phyloP scores from a whole-genome alignment of 768 basidiomycete genomes.

The Kwoniella heveanensis region DNA sequence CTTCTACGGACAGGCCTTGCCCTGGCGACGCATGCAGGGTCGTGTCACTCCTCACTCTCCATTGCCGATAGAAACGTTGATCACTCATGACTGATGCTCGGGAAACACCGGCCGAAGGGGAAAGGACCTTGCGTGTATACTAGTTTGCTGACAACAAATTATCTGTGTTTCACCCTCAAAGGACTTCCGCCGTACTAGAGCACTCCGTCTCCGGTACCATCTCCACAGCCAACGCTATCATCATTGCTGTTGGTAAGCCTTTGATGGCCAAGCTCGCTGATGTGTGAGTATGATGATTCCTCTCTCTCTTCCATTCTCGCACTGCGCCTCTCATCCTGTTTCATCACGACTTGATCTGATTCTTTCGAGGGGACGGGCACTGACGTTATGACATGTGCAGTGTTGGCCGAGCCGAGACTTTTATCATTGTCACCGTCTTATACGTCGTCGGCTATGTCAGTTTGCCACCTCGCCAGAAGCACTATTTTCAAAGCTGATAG shows the following conservation, averaged over 20 bases:
- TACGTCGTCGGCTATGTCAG: slow-evolving; percentile 64
- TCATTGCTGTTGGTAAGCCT: slow-evolving; percentile 65
- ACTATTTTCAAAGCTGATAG: background rate
- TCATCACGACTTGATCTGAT: background rate
- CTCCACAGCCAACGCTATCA: slow-evolving; percentile 40
- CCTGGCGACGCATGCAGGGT: too few species aligned
- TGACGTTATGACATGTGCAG: slow-evolving; percentile 12
- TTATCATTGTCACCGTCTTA: slow-evolving; percentile 63
- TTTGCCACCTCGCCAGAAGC: background rate
- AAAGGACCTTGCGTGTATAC: background rate
- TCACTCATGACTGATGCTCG: background rate
- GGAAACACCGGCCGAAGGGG: background rate
- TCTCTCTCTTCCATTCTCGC: background rate
- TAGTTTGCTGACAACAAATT: too few species aligned
- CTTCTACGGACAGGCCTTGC: too few species aligned
- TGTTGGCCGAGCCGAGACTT: slow-evolving; percentile 68
- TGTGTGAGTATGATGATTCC: slow-evolving; percentile 55
- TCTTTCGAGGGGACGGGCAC: background rate
- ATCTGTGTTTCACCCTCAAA: too few species aligned
- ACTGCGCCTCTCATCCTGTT: background rate
- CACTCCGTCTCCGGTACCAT: slow-evolving; percentile 43
- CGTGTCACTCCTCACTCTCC: too few species aligned
- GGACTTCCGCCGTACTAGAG: slow-evolving; percentile 48
- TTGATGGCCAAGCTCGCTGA: slow-evolving; percentile 75
- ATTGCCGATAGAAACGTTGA: too few species aligned